These are phyloP conservation scores for Trichoderma brevicompactum DNA, from an alignment of 2,329 filamentous ascomycete species.

Conservation along the genomic window DNA sequence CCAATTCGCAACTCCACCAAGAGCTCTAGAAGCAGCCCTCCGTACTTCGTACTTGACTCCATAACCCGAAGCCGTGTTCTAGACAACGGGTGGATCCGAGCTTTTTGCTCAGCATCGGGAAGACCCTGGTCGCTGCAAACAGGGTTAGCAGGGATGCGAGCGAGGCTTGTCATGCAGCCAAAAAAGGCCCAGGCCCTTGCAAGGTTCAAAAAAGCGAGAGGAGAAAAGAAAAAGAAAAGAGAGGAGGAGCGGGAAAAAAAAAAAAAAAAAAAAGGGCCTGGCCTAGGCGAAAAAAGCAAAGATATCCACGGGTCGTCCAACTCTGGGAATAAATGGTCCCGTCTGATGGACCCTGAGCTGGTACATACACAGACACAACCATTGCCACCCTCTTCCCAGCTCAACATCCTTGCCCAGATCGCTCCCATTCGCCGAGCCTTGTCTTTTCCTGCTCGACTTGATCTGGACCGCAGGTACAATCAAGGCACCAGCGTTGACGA, in stretches of 20 bases:
- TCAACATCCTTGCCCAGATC: background rate
- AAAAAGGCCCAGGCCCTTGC: background rate
- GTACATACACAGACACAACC: background rate
- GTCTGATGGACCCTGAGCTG: background rate
- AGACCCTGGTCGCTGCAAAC: slow-evolving; percentile 15
- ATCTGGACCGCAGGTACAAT: background rate
- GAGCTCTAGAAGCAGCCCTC: slow-evolving; percentile 5
- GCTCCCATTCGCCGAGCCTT: slow-evolving; percentile 1
- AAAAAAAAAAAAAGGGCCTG: background rate
- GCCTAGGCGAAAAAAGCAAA: background rate
- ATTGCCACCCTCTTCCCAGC: background rate
- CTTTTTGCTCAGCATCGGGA: slow-evolving; percentile 7
- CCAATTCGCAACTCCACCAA: slow-evolving; percentile 1
- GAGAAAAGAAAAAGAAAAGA: background rate
- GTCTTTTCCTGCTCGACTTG: background rate
- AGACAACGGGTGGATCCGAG: slow-evolving; percentile 25
- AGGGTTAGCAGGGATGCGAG: slow-evolving; percentile 12
- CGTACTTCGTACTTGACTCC: slow-evolving; percentile 1
- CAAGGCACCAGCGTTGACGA: background rate
- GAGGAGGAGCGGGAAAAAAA: too few species aligned
- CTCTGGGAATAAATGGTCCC: background rate
- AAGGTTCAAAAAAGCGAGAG: background rate
- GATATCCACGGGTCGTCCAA: slow-evolving; percentile 1
- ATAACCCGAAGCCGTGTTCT: slow-evolving; percentile 14
- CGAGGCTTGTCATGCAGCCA: slow-evolving; percentile 23